Base-by-base conservation (phyloP, 2,329 filamentous ascomycete species). In the Orbilia ellipsospora region DNA sequence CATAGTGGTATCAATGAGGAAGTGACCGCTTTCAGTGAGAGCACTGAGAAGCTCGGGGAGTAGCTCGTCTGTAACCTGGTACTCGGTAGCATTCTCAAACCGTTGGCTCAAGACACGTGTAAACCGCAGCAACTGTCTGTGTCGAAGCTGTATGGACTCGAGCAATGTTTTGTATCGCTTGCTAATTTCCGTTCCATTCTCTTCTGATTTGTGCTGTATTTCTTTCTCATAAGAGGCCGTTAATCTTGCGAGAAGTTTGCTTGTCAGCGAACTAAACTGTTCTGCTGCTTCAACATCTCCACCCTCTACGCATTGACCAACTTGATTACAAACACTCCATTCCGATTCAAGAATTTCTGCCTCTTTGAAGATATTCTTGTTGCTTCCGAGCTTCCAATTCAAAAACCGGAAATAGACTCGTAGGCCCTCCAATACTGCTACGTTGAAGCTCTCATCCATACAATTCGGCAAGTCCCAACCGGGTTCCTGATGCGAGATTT, bases 331-430 rank as follows among this genome's bases (percentile, higher is more conserved):
- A 80, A 98, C 98, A 69, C 93, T 93, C 95, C 95, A 99, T 83
- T 99, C 95, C 80, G 97, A 93, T 81, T 97, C 96, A 56, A 99
- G 84, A 78, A 99, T 91, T 85, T 99, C 95, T 5, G 95, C 95
- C 82, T 99, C 95, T 81, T 98, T 98, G 87, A 99, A 99, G 0
- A 94, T 97, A 83, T 98, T 99, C 82, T 97, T 98, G 85, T 98
- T 98, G 67, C 93, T 92, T 79, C 92, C 94, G 63, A 99, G 85
- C 82, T 98, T 98, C 93, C 94, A 98, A 81, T 98, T 97, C 52
- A 99, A 86, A 88, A 99, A 94, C 82, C 94, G 95, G 86, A 99
- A 99, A 83, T 99, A 99, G 82, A 97, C 98, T 82, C 94, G 96
- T 79, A 99, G 85, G 0, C 94, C 94, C 80, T 97, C 94, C 51